Percentiles rank a stretch among this genome's conserved stretches.
phyloP scores from a whole-genome alignment of 2,329 filamentous ascomycete species.

The Pyrenophora seminiperda region DNA sequence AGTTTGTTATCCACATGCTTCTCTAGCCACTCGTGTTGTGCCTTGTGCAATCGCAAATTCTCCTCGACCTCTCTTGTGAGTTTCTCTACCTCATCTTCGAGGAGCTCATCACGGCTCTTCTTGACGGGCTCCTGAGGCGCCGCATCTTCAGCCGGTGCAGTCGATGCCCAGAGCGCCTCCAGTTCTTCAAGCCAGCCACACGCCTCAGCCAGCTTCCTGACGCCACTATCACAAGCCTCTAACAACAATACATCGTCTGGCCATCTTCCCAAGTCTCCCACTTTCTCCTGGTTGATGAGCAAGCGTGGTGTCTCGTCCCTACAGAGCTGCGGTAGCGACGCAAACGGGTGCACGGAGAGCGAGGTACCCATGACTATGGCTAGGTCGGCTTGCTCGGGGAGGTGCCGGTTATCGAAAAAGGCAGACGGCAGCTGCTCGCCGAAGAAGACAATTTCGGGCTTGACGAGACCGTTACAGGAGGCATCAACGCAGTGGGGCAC shows the following conservation, averaged over 20 bases:
- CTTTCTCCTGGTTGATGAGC: conserved; percentile 83
- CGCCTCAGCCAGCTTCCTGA: conserved; percentile 76
- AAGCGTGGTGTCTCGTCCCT: conserved; percentile 70
- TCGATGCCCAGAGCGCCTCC: conserved; percentile 72
- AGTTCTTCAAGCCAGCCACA: conserved; percentile 87
- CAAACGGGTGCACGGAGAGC: conserved; percentile 86
- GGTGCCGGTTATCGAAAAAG: conserved; percentile 65
- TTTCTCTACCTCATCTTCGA: conserved; percentile 64
- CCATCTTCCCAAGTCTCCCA: conserved; percentile 76
- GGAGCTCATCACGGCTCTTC: conserved; percentile 59
- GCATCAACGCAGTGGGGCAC: conserved; percentile 70
- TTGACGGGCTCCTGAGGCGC: conserved; percentile 40
- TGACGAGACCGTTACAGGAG: conserved; percentile 77
- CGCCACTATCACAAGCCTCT: conserved; percentile 81
- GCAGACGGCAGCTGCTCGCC: conserved; percentile 71
- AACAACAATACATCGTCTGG: conserved; percentile 84
- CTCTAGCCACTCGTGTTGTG: conserved; percentile 43
- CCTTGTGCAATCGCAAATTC: conserved; percentile 49
- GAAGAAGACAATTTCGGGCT: conserved; percentile 95
- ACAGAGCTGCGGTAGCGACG: conserved; percentile 72
- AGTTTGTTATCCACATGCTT: conserved; percentile 40
- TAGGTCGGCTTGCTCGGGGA: conserved; percentile 71
- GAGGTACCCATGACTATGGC: conserved; percentile 89
- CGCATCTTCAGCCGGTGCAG: conserved; percentile 56
- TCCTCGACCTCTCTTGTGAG: conserved; percentile 64